Evolutionary conservation across 163 green algal genomes (phyloP), one percentile per base, ranked within the genome.

Genomic region (Prototheca cutis): DNA sequence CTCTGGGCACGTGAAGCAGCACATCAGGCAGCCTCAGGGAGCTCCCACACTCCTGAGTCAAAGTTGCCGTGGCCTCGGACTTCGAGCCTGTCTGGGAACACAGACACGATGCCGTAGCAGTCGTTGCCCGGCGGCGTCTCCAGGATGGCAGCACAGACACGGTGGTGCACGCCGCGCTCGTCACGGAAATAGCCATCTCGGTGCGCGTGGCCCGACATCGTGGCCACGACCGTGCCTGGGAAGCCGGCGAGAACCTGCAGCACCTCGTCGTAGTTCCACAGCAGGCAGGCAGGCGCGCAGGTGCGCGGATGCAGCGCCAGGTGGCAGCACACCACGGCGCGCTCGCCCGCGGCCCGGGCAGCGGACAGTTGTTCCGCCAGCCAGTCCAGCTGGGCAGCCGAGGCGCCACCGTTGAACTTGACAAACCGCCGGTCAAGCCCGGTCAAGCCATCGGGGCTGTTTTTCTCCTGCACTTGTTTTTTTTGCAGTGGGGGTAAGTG

Each of bases 251-350:
- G 54, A 6, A 79, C 54, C 8, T 61, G 39, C 28, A 87, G 72
- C n/a, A 87, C 78, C 29, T 79, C 56, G 19, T 89, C 66, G 56
- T 87, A 93, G 70, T 91, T 90, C 83, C 85, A 94, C 23, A 85
- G 32, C 49, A 94, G 67, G 62, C 80, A 90, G 36, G 71, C 55
- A 39, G 70, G 61, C 0, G 71, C 54, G 40, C 59, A 82, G 23
- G 74, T 84, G 52, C 47, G 68, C 4, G 82, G 84, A 42, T 81
- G 70, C 33, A 94, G 59, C 21, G 74, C 72, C 31, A 91, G 60
- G 75, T 94, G 85, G 53, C 70, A 80, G 59, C 54, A 79, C 2
- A 87, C 52, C 1, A 93, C 39, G 7, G 80, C 83, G 4, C 64
- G 67, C 59, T 90, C 67, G 6, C 61, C 57, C 2, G 32, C 33